phyloP scores from a whole-genome alignment of 345 rosid genomes.

The Ceriops tagal region DNA sequence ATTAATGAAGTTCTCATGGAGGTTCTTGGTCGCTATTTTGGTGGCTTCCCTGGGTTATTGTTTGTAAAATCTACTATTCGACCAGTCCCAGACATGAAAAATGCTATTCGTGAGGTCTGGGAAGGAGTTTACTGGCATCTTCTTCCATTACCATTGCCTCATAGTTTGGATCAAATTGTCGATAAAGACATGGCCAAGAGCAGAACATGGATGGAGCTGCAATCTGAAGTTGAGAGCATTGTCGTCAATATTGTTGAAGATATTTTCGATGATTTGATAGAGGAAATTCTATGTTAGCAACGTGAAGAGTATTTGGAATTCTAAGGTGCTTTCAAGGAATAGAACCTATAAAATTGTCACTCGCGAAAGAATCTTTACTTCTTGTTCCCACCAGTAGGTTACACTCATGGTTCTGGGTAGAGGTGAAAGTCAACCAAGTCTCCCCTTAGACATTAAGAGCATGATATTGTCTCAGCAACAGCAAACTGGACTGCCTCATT shows the following conservation, averaged over 20 bases:
- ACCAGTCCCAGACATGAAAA: constrained; percentile 44
- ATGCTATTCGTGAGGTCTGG: constrained; percentile 47
- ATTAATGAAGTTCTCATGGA: constrained; percentile 74
- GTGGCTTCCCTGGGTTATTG: constrained; percentile 52
- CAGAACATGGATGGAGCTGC: constrained; percentile 70
- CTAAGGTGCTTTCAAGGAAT: constrained; percentile 20
- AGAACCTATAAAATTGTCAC: constrained; percentile 15
- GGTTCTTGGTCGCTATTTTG: constrained; percentile 38
- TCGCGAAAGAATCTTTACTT: background rate
- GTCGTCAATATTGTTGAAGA: constrained; percentile 46
- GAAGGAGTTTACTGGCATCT: constrained; percentile 71
- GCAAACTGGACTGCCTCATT: background rate
- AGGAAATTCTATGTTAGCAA: constrained; percentile 43
- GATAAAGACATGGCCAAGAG: constrained; percentile 59
- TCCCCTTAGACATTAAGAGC: constrained; percentile 5
- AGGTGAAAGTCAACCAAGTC: constrained; percentile 2
- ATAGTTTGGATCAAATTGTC: constrained; percentile 65
- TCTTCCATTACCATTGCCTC: constrained; percentile 60
- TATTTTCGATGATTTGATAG: constrained; percentile 60
- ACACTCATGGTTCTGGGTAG: background rate
- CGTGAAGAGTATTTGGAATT: constrained; percentile 17
- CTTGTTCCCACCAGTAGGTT: background rate
- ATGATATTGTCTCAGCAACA: background rate
- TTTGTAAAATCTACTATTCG: constrained; percentile 43
- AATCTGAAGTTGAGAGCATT: constrained; percentile 40